A percentile compares a stretch with the other conserved stretches of the same genome.
Evolutionary conservation across 306 rosid genomes (phyloP).

Genomic region (barrel medic (Medicago truncatula)): MtrunA17r5.0-ANR NC_053046.1:9233001-9233500

Average conservation of each 20-base stretch:
- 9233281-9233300: not conserved
- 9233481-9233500: slow-evolving; percentile 30
- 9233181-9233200: too few relatives aligned
- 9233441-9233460: not conserved
- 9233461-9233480: slow-evolving; percentile 7
- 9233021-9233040: too few relatives aligned
- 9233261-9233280: not conserved
- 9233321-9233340: not conserved
- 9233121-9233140: too few relatives aligned
- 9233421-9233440: slow-evolving; percentile 11
- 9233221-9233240: too few relatives aligned
- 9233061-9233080: too few relatives aligned
- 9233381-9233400: not conserved
- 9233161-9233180: too few relatives aligned
- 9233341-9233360: not conserved
- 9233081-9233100: too few relatives aligned
- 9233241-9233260: not conserved
- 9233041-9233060: too few relatives aligned
- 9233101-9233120: too few relatives aligned
- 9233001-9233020: not conserved
- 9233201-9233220: too few relatives aligned
- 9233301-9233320: not conserved
- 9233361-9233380: not conserved
- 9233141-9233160: too few relatives aligned
- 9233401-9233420: slow-evolving; percentile 21